phyloP scores from a whole-genome alignment of 2,329 filamentous ascomycete genomes.

The Celoporthe dispersa region DNA sequence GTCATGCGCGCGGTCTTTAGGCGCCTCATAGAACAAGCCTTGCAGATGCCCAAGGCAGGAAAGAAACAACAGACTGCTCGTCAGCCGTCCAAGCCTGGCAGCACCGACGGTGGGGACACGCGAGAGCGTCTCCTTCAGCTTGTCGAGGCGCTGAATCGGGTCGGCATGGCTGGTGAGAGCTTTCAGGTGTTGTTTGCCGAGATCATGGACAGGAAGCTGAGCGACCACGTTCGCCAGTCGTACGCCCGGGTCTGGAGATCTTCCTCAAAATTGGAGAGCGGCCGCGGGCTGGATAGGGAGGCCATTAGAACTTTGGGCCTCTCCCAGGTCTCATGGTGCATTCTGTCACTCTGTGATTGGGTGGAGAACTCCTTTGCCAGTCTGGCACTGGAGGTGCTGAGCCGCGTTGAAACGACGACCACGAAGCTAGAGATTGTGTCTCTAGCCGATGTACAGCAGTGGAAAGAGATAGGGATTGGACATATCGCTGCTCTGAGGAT shows the following conservation, averaged over 20 bases:
- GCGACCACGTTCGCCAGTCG: conserved; percentile 62
- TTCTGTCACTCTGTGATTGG: conserved; percentile 67
- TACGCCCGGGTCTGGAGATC: conserved; percentile 67
- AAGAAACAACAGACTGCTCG: conserved; percentile 1
- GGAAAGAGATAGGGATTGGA: conserved; percentile 71
- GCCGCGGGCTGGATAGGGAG: conserved; percentile 26
- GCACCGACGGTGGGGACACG: conserved; percentile 41
- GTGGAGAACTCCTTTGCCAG: conserved; percentile 69
- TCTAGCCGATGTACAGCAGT: conserved; percentile 65
- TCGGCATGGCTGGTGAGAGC: conserved; percentile 70
- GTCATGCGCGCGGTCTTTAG: conserved; percentile 60
- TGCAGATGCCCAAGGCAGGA: conserved; percentile 41
- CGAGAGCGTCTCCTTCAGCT: conserved; percentile 59
- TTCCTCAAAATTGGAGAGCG: conserved; percentile 33
- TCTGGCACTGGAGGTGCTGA: conserved; percentile 65
- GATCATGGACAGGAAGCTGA: conserved; percentile 69
- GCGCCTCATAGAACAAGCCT: conserved; percentile 55
- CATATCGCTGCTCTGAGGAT: conserved; percentile 72
- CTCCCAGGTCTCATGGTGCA: conserved; percentile 56
- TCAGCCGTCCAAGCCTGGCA: not conserved
- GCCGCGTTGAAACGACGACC: conserved; percentile 44
- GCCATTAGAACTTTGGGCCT: conserved; percentile 32
- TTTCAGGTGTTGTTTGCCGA: conserved; percentile 75
- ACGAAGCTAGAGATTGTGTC: conserved; percentile 46
- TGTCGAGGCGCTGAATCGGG: conserved; percentile 62